Base-by-base conservation (phyloP, 192 early-diverging fungal species). In the Dissophora globulifera region DNA sequence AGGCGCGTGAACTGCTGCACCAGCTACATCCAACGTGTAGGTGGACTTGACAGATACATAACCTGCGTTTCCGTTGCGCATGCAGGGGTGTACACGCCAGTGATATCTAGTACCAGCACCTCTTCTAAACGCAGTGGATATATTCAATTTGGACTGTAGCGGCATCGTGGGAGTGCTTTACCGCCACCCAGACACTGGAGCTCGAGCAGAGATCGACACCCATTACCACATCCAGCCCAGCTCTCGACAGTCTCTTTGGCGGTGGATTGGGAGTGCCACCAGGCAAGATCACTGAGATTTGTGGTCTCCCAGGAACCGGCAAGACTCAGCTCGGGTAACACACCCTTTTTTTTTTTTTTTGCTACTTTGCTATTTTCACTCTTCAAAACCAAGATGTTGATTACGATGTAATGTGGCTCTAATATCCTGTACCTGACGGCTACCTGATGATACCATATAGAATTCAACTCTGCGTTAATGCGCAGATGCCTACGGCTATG, bases 321-420 rank as follows among this genome's bases (percentile, higher is more conserved):
- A 76, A 76, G 29, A 76, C 72, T 4, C 72, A 76, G 13, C 17
- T 76, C 3, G 72, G 72, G 72, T 76, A 76, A n/a, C n/a, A n/a
- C n/a, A n/a, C n/a, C n/a, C n/a, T n/a, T n/a, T n/a, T n/a, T n/a
- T n/a, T n/a, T n/a, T n/a, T n/a, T n/a, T n/a, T n/a, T n/a, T n/a
- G n/a, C n/a, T n/a, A n/a, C n/a, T n/a, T n/a, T n/a, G n/a, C n/a
- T n/a, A n/a, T n/a, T n/a, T n/a, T n/a, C n/a, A n/a, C n/a, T n/a
- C n/a, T n/a, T n/a, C n/a, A n/a, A n/a, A n/a, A n/a, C n/a, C n/a
- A n/a, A n/a, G n/a, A n/a, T n/a, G n/a, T n/a, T n/a, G n/a, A n/a
- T n/a, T n/a, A n/a, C n/a, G n/a, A n/a, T n/a, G n/a, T n/a, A n/a
- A n/a, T 35, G 47, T 2, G 9, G 20, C 5, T 35, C 15, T 35